A percentile compares a stretch with the other conserved stretches of the same genome.
phyloP scores from a whole-genome alignment of 306 rosid genomes.

The Erythrophleum fordii region DNA sequence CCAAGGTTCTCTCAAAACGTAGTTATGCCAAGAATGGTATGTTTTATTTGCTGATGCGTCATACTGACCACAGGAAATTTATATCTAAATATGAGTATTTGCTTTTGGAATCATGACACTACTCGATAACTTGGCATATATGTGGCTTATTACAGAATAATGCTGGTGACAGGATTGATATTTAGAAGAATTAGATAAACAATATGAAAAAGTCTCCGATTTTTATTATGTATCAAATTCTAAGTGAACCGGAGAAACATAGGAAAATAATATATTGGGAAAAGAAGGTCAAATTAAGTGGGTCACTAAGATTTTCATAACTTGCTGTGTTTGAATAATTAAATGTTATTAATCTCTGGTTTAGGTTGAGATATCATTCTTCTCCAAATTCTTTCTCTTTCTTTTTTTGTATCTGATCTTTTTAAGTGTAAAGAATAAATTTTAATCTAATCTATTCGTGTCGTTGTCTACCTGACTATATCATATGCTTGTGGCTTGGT shows the following conservation, averaged over 20 bases:
- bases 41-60: slow-evolving; percentile 12
- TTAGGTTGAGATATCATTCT: not conserved
- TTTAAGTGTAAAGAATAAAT: not conserved
- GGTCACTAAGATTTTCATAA: not conserved
- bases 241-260: slow-evolving; percentile 29
- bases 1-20: slow-evolving; percentile 82
- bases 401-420: not conserved
- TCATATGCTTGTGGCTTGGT: slow-evolving; percentile 24
- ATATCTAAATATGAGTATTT: slow-evolving; percentile 31
- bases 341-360: slow-evolving; percentile 6
- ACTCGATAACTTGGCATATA: not conserved
- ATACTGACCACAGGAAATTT: not conserved
- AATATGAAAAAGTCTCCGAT: not conserved
- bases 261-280: not conserved
- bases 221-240: not conserved
- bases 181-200: not conserved
- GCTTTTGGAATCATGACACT: slow-evolving; percentile 23
- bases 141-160: not conserved
- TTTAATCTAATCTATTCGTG: slow-evolving; percentile 5
- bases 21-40: slow-evolving; percentile 80
- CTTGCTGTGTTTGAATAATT: slow-evolving; percentile 1
- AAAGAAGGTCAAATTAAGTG: slow-evolving; percentile 22
- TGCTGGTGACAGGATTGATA: not conserved
- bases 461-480: slow-evolving; percentile 11
- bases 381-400: not conserved